Evolutionary conservation across 768 basidiomycete species (phyloP).

Genomic region (Tremella mesenterica): DNA sequence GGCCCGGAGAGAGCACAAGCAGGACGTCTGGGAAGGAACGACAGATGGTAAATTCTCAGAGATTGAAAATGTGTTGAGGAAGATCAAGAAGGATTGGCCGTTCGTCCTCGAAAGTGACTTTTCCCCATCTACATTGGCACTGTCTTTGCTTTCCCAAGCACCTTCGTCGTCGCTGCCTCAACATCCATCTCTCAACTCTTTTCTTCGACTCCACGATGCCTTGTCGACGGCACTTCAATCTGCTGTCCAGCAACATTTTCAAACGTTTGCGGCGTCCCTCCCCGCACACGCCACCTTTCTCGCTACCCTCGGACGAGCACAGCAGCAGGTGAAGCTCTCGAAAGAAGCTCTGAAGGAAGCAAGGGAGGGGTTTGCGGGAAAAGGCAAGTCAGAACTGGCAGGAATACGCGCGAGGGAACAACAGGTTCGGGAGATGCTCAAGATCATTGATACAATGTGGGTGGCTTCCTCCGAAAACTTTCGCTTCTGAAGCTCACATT

Average conservation of each 20-base stretch:
- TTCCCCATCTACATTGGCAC: slow-evolving; percentile 85
- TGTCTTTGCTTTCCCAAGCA: slow-evolving; percentile 57
- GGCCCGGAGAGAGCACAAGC: slow-evolving; percentile 2
- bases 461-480: slow-evolving; percentile 36
- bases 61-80: slow-evolving; percentile 79
- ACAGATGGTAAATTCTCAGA: slow-evolving; percentile 55
- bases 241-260: slow-evolving; percentile 65
- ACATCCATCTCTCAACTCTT: slow-evolving; percentile 27
- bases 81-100: slow-evolving; percentile 84
- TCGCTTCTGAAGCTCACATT: slow-evolving; percentile 2
- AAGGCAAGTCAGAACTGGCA: slow-evolving; percentile 38
- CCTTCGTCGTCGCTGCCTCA: slow-evolving; percentile 16
- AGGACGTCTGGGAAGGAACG: slow-evolving; percentile 23
- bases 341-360: slow-evolving; percentile 62
- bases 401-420: slow-evolving; percentile 73
- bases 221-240: slow-evolving; percentile 39
- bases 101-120: slow-evolving; percentile 59
- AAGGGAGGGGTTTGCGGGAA: slow-evolving; percentile 64
- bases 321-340: slow-evolving; percentile 63
- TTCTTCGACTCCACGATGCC: slow-evolving; percentile 33
- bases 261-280: slow-evolving; percentile 86
- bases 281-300: slow-evolving; percentile 79
- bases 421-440: slow-evolving; percentile 89
- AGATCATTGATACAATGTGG: slow-evolving; percentile 87
- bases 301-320: slow-evolving; percentile 61